Base-by-base conservation (phyloP, 805 yeast genomes). In the Ogataea paraovalis region DNA sequence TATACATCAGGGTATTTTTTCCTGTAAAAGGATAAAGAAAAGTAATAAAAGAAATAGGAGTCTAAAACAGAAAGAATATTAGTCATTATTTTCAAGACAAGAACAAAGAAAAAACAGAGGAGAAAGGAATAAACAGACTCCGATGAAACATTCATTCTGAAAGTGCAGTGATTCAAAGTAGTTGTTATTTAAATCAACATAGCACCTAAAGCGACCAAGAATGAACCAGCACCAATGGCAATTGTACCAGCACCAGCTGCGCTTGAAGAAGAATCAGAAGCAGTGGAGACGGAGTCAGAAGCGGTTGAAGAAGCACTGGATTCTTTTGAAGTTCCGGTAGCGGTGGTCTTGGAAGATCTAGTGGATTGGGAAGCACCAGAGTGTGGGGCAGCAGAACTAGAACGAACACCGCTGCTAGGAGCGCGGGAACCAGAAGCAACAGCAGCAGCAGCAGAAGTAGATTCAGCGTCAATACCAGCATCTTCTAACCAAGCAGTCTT, bases 161-260 rank as follows among this genome's bases (percentile, higher is more conserved):
- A n/a, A n/a, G n/a, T n/a, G n/a, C n/a, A n/a, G n/a, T n/a, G n/a
- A n/a, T n/a, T n/a, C n/a, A n/a, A n/a, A n/a, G n/a, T n/a, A 25
- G 28, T 25, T 25, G 28, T 25, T 25, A 25, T 25, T 42, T 47
- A 56, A 39, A 54, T 48, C 33, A 56, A 43, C 20, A 56, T 44
- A 44, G 59, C 56, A 46, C 50, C 56, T 21, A 49, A 36, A 32
- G 54, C 56, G 39, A 50, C 48, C 23, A 54, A 47, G 30, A 54
- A 23, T n/a, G 60, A 51, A 33, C 57, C 54, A 23, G 51, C 50
- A 43, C 58, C 57, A 25, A 54, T 25, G 22, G 51, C 47, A 37
- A 36, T 39, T 25, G 47, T 47, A 42, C 51, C 45, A 19, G 53
- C 56, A 44, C 28, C 28, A 7, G 48, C 57, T 28, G 48, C 48